Evolutionary conservation across 1,284 basidiomycete species (phyloP), one percentile per base, ranked within the genome.

Genomic region (Moesziomyces parantarcticus): DNA sequence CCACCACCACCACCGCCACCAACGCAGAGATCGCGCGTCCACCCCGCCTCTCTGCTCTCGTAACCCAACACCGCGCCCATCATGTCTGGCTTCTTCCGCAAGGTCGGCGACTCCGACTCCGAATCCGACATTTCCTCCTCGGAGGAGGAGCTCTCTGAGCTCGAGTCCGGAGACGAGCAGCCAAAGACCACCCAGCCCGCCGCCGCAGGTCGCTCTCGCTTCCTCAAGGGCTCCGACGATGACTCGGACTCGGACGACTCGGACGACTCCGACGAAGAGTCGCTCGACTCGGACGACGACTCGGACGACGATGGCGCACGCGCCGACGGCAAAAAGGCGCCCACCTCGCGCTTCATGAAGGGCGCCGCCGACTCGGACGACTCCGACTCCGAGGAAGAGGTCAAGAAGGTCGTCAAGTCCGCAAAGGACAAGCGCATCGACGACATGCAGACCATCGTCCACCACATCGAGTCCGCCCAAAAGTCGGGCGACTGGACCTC

Each of bases 401-500:
- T 88, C 59, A 89, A 88, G 79, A 87, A 88, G 49, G 88, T 92
- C 36, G 89, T 92, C 55, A 92, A 92, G 84, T 93, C 91, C 80
- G 94, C 93, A 43, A 90, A 90, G 79, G 92, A 93, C 84, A 94
- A 92, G 84, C 88, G 93, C 50, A 84, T 92, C 76, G 92, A 92
- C 64, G 92, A 94, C 86, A 93, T 96, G 88, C 92, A 93, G 85
- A 89, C 78, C 74, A 91, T 91, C 13, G 92, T 93, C 54, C 93
- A 92, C 86, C 88, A 87, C 50, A 96, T 99, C 86, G 93, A 97
- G 59, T 99, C 99, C 84, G 94, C 92, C 25, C 87, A 94, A 77
- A 96, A 94, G 87, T 96, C 95, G 79, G 84, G 85, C 50, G 94
- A 99, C 86, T 99, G 97, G 97, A 91, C 91, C 22, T 90, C 90